Evolutionary conservation across 2,329 filamentous ascomycete genomes (phyloP), one percentile per base, ranked within the genome.

Genomic region (Colletotrichum salicis): DNA sequence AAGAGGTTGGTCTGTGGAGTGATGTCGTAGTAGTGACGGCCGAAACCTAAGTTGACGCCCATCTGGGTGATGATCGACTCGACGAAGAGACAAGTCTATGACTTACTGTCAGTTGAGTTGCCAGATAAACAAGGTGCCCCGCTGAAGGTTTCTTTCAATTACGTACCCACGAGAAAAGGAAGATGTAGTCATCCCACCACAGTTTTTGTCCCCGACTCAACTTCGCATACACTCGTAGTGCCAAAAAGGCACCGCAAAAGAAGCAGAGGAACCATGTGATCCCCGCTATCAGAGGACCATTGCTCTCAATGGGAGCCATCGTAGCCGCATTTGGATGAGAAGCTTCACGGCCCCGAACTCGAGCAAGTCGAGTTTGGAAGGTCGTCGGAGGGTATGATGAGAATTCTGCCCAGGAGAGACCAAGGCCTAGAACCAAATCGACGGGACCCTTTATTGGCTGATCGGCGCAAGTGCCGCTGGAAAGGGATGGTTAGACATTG

Each of bases 211-310:
- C 59, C 13, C 71, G 63, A 13, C 64, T 75, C 8, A 75, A 19
- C 55, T 76, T 76, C 41, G 74, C 76, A 27, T 77, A 78, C 1
- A 77, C 33, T 24, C 76, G 72, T 19, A 76, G 66, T n/a, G 65
- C 68, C 7, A 78, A 51, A 37, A 76, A 75, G 3, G 54, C 54
- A 2, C 72, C 77, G 37, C 75, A 75, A 1, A 76, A 71, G 5
- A 72, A 67, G 0, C 74, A 73, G 22, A 82, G 57, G 3, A 78
- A 77, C 80, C 80, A 82, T 27, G 76, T 78, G 4, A 76, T 74
- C 10, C 76, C 78, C 27, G 41, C 58, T 27, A 71, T 63, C 1
- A 71, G 27, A 11, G 69, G 64, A 2, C 69, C 69, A 15, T 66
- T n/a, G 24, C 37, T 68, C 45, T 71, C 64, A 3, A 68, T 41